Conservation (phyloP, 164 flowering plant genomes). For the Vitis amurensis region DNA sequence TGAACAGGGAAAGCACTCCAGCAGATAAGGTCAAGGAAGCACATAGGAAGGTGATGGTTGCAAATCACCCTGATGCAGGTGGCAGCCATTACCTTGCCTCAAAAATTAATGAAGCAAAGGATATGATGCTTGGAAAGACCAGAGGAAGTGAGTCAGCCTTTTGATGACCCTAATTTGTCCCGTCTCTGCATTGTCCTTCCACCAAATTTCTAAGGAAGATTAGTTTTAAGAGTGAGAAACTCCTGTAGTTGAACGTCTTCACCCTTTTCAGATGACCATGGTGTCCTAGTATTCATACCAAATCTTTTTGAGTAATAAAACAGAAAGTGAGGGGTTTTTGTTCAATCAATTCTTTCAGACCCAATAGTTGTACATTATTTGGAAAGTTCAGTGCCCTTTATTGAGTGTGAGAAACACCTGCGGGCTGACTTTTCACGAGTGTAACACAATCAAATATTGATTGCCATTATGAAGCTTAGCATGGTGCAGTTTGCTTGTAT, state of each 20-base stretch:
- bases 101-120: slow-evolving; percentile 87
- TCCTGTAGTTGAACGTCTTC: background rate
- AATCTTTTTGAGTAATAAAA: background rate
- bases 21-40: slow-evolving; percentile 81
- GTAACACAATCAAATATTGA: too few species aligned
- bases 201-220: background rate
- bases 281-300: background rate
- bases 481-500: too few species aligned
- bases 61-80: slow-evolving; percentile 93
- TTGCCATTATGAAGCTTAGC: too few species aligned
- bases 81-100: slow-evolving; percentile 89
- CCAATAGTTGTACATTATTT: slow-evolving; percentile 1
- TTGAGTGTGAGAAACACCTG: background rate
- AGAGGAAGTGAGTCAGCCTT: slow-evolving; percentile 66
- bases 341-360: background rate
- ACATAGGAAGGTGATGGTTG: slow-evolving; percentile 83
- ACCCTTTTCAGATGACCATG: background rate
- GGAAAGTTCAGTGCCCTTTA: background rate
- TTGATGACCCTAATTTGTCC: slow-evolving; percentile 26
- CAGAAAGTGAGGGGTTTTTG: background rate
- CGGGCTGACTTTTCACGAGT: background rate
- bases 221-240: background rate
- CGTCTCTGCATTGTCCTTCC: background rate
- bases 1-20: slow-evolving; percentile 58
- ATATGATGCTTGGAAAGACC: slow-evolving; percentile 66